Base-by-base conservation (phyloP, 306 rosid species). In the Medicago ruthenica region DNA sequence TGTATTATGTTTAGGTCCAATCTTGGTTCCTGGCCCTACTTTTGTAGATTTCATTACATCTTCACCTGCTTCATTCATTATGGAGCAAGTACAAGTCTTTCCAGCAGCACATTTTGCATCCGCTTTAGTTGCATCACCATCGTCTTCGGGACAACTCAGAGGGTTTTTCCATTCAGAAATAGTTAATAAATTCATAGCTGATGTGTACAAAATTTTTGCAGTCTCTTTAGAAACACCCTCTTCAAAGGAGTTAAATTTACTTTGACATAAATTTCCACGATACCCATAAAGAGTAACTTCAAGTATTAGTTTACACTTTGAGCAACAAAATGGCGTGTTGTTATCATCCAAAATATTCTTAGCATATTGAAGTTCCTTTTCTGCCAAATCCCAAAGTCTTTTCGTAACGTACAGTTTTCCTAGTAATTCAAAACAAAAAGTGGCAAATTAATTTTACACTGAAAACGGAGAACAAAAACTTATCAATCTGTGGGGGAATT, bases 261-360 rank as follows among this genome's bases (percentile, higher is more conserved):
- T 82, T 75, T 69, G 93, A 22, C 79, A 85, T 72, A 91, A 80
- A 86, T 93, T 97, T 77, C 90, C 98, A 86, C 85, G 83, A 74
- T 81, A 81, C 64, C 87, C 89, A 82, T 85, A 72, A 61, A 91
- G 83, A 20, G 79, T 87, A 83, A 67, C 89, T 79, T 93, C 91
- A 65, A 88, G 84, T 68, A 83, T 75, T 86, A 91, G 20, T 81
- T 84, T 93, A 86, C 98, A 93, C 79, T 89, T 91, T 60, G 80
- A 73, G 83, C 98, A 93, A 80, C 92, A 91, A 61, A 89, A 69
- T 54, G 69, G 44, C 9, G 44, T 73, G 80, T 67, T 24, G 59
- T 76, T 31, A 15, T 75, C 86, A 66, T 53, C 70, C 66, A 93
- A 79, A 79, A 85, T 75, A 34, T 82, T 76, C 71, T 83, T 81